Evolutionary conservation across 768 basidiomycete genomes (phyloP).

Genomic region (Leccinum incarnatum): DNA sequence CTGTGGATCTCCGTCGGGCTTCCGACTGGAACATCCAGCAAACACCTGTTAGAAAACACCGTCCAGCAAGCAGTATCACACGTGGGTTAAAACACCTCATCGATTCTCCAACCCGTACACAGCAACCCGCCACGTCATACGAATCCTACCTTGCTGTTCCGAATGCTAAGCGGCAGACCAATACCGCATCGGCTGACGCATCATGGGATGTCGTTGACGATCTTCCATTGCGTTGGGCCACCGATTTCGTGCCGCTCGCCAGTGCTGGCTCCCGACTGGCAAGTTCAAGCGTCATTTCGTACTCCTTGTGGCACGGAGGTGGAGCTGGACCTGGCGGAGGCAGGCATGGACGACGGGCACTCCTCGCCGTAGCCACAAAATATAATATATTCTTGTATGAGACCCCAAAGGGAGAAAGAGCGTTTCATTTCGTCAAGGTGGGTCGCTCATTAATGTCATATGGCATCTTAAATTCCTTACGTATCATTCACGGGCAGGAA

Average conservation of each 20-base stretch:
- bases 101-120: conserved; percentile 35
- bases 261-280: conserved; percentile 60
- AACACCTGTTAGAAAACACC: conserved; percentile 45
- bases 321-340: conserved; percentile 41
- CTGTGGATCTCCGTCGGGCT: conserved; percentile 57
- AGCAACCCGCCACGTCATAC: conserved; percentile 26
- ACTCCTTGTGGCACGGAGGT: conserved; percentile 67
- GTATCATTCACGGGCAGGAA: conserved; percentile 47
- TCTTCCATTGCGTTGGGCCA: conserved; percentile 80
- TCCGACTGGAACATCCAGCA: conserved; percentile 51
- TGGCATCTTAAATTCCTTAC: not conserved
- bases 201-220: conserved; percentile 75
- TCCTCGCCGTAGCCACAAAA: conserved; percentile 77
- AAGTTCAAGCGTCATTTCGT: conserved; percentile 57
- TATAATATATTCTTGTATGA: conserved; percentile 73
- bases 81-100: conserved; percentile 59
- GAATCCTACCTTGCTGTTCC: conserved; percentile 33
- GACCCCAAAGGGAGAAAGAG: conserved; percentile 77
- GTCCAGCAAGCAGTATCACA: conserved; percentile 55
- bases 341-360: conserved; percentile 44
- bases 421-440: conserved; percentile 79
- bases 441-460: not conserved
- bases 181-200: conserved; percentile 43
- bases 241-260: conserved; percentile 80
- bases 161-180: conserved; percentile 20